Evolutionary conservation across 2,329 filamentous ascomycete species (phyloP), one percentile per base, ranked within the genome.

Genomic region (Apiospora sp.): DNA sequence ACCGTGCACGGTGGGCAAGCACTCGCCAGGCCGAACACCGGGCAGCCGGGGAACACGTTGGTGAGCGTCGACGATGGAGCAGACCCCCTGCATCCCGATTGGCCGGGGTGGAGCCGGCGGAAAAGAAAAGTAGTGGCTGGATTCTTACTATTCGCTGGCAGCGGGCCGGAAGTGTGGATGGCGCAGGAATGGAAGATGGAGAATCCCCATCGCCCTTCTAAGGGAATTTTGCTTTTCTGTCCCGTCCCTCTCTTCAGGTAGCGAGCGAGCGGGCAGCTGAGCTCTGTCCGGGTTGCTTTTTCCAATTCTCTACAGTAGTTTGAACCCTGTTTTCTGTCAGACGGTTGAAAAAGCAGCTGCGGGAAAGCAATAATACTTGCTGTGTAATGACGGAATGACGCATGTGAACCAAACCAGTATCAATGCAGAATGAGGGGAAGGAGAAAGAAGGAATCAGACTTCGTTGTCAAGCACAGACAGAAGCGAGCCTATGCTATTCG

Each of bases 291-390:
- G 6, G 19, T 61, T 51, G 49, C 51, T 27, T 61, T 61, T 37
- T 10, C 37, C 10, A 10, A 8, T 10, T 41, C 27, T 19, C 30
- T 22, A 8, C 16, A 16, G 19, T 61, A 61, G 54, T 19, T 16
- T 61, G 54, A 61, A 61, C 54, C 54, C 54, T 61, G 54, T 37
- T 61, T 61, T 37, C 54, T 61, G 54, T 61, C 54, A 61, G 54
- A 61, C 54, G 54, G 54, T 61, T 61, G 54, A 61, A 61, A 61
- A 61, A 61, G 54, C 54, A 61, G 30, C 22, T 8, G 10, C 6
- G 2, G 14, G 6, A 61, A 61, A 61, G 54, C 27, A 61, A 61
- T 37, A 34, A 7, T 10, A 41, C 37, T 16, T 4, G 19, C 51
- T 61, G 54, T 61, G n/a, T 16, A 61, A 61, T 61, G 54, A 61